Evolutionary conservation across 2,329 filamentous ascomycete genomes (phyloP).

Genomic region (Ascomycota sp.): DNA sequence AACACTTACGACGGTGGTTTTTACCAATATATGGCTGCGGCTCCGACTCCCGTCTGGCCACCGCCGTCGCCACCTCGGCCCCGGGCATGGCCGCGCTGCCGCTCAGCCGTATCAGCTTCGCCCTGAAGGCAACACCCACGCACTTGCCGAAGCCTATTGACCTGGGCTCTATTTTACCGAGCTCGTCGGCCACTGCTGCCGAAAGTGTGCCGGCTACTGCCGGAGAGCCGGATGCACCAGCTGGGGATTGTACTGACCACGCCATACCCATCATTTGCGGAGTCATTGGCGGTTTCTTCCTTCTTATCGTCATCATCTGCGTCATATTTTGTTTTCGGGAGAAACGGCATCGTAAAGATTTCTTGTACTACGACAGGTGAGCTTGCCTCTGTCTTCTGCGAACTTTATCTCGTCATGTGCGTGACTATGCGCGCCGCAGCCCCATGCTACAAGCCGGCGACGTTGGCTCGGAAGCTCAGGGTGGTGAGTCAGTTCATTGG

Average conservation of each 20-base stretch:
- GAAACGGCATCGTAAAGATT: no score
- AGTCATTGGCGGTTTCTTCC: constrained; percentile 20
- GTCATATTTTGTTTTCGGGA: no score
- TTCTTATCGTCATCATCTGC: constrained; percentile 21
- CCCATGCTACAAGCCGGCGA: no score
- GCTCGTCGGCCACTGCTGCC: no score
- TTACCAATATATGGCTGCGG: constrained; percentile 38
- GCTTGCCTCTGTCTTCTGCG: no score
- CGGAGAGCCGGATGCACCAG: constrained; percentile 10
- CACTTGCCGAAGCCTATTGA: constrained; percentile 20
- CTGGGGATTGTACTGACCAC: constrained; percentile 30
- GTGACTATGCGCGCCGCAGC: no score
- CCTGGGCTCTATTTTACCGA: constrained; percentile 16
- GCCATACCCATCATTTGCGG: constrained; percentile 31
- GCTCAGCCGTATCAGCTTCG: constrained; percentile 18
- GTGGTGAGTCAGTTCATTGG: no score
- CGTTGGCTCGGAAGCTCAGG: no score
- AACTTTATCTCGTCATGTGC: no score
- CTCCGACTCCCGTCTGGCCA: constrained; percentile 22
- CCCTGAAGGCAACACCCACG: constrained; percentile 18
- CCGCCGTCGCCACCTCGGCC: constrained; percentile 25
- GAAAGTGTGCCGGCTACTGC: constrained; percentile 8
- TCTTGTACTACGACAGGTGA: no score
- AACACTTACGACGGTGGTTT: constrained; percentile 34
- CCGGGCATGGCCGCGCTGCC: constrained; percentile 16